These are phyloP conservation scores for Cymbidium sinense DNA, from an alignment of 106 monocot genomes.

Conservation along the genomic window DNA sequence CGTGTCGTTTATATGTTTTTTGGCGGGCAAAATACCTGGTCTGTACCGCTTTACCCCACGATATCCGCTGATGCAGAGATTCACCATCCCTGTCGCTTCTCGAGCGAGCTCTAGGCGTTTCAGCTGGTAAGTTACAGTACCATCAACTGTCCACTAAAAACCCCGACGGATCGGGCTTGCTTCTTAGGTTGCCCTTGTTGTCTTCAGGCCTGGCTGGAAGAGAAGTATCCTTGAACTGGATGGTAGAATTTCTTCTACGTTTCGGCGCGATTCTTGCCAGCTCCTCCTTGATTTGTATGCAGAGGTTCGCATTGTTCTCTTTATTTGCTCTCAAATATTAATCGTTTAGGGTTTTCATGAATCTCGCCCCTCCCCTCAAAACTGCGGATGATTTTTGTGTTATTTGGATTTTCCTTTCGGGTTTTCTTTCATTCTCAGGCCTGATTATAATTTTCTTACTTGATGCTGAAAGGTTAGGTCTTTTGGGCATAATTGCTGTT, in stretches of 20 bases:
- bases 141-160: too few species aligned
- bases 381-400: background rate
- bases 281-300: constrained; percentile 56
- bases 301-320: constrained; percentile 19
- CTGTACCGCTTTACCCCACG: background rate
- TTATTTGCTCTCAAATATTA: background rate
- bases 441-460: background rate
- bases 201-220: constrained; percentile 29
- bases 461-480: constrained; percentile 23
- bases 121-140: background rate
- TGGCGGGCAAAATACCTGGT: too few species aligned
- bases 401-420: background rate
- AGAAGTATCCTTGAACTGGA: constrained; percentile 34
- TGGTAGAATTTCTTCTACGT: constrained; percentile 32
- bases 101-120: constrained; percentile 8
- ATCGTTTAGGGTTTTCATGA: background rate
- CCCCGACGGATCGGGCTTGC: background rate
- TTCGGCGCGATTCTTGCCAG: constrained; percentile 38
- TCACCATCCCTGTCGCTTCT: constrained; percentile 16
- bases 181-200: background rate
- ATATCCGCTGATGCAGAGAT: constrained; percentile 39
- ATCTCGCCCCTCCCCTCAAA: background rate
- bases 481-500: constrained; percentile 29
- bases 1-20: too few species aligned
- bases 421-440: background rate